Evolutionary conservation across 2,329 filamentous ascomycete genomes (phyloP).

Genomic region (Penicillium sp.): DNA sequence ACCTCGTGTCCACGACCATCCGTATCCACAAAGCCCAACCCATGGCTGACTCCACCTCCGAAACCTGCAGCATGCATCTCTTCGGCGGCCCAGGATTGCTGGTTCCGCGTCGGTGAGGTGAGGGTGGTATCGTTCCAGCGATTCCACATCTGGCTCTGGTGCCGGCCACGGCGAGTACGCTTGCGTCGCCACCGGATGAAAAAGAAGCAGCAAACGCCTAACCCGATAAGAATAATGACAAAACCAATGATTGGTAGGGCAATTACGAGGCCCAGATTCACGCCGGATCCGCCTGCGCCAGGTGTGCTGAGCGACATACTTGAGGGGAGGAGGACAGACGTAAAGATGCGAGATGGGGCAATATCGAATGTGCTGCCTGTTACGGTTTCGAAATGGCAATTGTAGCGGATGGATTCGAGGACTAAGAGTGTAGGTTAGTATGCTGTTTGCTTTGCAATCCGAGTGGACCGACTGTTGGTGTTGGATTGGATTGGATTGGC

Average conservation of each 20-base stretch:
- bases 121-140: constrained; percentile 42
- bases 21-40: constrained; percentile 33
- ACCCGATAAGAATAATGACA: constrained; percentile 38
- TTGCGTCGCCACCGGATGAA: constrained; percentile 49
- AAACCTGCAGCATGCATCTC: constrained; percentile 18
- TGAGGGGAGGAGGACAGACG: constrained; percentile 42
- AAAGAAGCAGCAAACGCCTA: constrained; percentile 45
- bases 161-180: constrained; percentile 33
- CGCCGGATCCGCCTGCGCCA: constrained; percentile 15
- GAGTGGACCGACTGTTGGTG: no score
- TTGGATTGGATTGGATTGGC: neutral
- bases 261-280: constrained; percentile 47
- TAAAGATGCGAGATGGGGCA: constrained; percentile 47
- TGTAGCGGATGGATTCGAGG: constrained; percentile 51
- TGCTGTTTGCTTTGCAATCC: neutral
- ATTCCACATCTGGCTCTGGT: constrained; percentile 35
- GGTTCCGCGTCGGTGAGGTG: constrained; percentile 28
- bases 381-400: constrained; percentile 46
- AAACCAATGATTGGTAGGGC: constrained; percentile 50
- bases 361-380: constrained; percentile 45
- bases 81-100: constrained; percentile 12
- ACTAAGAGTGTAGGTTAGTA: constrained; percentile 34
- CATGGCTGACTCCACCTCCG: constrained; percentile 14
- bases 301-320: constrained; percentile 27
- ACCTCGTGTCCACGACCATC: constrained; percentile 32